Evolutionary conservation across 2,329 filamentous ascomycete species (phyloP).

Genomic region (Diplodia corticola): DNA sequence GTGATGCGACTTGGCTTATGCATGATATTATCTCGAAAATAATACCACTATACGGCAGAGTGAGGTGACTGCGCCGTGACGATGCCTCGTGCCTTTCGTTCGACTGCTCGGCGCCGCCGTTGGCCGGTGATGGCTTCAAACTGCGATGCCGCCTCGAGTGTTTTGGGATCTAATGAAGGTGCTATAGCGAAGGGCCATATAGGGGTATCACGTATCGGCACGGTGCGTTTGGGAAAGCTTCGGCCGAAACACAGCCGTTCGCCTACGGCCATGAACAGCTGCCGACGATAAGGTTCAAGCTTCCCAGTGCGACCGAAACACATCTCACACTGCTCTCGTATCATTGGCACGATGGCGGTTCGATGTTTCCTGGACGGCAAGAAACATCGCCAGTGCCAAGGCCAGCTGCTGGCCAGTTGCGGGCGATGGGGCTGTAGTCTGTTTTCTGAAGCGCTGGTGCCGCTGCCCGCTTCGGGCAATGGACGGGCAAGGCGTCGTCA

Average conservation of each 20-base stretch:
- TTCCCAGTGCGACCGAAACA: slow-evolving; percentile 5
- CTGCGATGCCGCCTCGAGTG: not conserved
- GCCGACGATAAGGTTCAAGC: not conserved
- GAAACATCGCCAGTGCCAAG: not conserved
- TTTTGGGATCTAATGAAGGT: not conserved
- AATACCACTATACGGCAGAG: slow-evolving; percentile 9
- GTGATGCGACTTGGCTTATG: slow-evolving; percentile 21
- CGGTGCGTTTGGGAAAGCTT: slow-evolving; percentile 5
- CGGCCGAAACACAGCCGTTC: not conserved
- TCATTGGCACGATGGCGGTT: not conserved
- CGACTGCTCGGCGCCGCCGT: not conserved
- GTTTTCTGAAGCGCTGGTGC: not conserved
- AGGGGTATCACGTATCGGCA: slow-evolving; percentile 4
- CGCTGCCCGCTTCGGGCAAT: not conserved
- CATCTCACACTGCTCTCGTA: not conserved
- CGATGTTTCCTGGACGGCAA: slow-evolving; percentile 7
- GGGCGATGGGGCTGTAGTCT: not conserved
- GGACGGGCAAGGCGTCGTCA: not conserved
- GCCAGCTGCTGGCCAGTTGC: not conserved
- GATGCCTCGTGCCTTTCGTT: not conserved
- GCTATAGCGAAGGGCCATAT: slow-evolving; percentile 2
- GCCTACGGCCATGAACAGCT: not conserved
- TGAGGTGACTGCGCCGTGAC: not conserved
- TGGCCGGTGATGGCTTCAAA: slow-evolving; percentile 5
- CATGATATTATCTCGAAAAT: slow-evolving; percentile 21